phyloP scores from a whole-genome alignment of 805 yeast genomes.

The Hanseniaspora occidentalis region DNA sequence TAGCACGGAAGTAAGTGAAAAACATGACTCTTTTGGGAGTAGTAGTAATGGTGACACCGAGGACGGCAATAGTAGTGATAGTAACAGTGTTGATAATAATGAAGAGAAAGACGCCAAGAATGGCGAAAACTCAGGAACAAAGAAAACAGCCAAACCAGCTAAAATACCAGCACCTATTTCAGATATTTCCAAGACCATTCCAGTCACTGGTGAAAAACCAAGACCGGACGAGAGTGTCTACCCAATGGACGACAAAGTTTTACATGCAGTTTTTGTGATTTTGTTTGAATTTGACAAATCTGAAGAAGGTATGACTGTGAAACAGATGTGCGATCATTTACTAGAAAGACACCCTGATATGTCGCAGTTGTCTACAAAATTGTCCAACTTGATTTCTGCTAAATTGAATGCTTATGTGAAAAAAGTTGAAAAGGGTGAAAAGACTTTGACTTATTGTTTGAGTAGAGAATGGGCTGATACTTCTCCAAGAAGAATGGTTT shows the following conservation, averaged over 20 bases:
- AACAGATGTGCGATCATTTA: slow-evolving; percentile 69
- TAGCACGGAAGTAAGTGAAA: too few species aligned
- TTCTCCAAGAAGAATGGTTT: slow-evolving; percentile 80
- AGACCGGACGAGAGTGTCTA: slow-evolving; percentile 49
- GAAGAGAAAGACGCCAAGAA: slow-evolving; percentile 9
- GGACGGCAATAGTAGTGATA: slow-evolving; percentile 4
- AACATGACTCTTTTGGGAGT: too few species aligned
- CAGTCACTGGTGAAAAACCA: slow-evolving; percentile 68
- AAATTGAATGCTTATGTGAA: slow-evolving; percentile 77
- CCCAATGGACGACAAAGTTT: slow-evolving; percentile 54
- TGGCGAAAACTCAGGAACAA: slow-evolving; percentile 7
- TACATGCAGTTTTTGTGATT: slow-evolving; percentile 62
- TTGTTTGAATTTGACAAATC: slow-evolving; percentile 51
- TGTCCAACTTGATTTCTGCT: slow-evolving; percentile 71
- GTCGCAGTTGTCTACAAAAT: slow-evolving; percentile 69
- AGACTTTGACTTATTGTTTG: slow-evolving; percentile 55
- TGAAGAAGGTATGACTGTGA: slow-evolving; percentile 79
- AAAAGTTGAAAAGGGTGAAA: slow-evolving; percentile 74
- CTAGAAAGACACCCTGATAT: slow-evolving; percentile 70
- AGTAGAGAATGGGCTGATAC: slow-evolving; percentile 89
- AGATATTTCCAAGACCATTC: slow-evolving; percentile 67
- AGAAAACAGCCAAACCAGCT: slow-evolving; percentile 11
- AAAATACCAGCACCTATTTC: slow-evolving; percentile 32
- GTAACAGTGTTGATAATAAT: slow-evolving; percentile 11
- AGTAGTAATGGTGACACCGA: slow-evolving; percentile 11